phyloP scores from a whole-genome alignment of 305 asterid genomes.

The Rubia peregrina region DNA sequence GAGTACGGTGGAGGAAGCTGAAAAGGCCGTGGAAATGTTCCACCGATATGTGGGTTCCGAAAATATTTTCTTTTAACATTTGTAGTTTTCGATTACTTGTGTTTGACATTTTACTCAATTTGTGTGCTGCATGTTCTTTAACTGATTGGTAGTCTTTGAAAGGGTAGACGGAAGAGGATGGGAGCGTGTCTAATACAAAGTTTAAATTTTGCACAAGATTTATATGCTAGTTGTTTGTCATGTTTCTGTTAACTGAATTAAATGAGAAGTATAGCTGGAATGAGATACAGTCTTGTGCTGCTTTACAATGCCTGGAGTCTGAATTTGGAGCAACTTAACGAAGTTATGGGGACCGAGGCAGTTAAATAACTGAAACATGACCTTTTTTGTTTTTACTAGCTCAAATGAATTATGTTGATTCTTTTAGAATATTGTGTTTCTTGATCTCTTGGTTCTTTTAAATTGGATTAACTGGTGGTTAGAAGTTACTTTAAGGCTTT shows the following conservation, averaged over 20 bases:
- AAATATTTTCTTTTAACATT: background rate
- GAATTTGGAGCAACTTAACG: background rate
- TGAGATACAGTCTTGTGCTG: background rate
- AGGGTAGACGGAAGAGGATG: background rate
- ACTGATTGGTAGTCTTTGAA: background rate
- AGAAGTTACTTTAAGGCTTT: background rate
- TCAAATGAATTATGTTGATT: too few species aligned
- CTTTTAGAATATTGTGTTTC: background rate
- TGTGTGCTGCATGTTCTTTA: slow-evolving; percentile 1
- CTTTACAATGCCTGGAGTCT: background rate
- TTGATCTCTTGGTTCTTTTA: background rate
- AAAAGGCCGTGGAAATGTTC: slow-evolving; percentile 72
- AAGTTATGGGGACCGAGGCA: background rate
- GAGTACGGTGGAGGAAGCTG: slow-evolving; percentile 86
- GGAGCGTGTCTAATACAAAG: background rate
- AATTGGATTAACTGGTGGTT: background rate
- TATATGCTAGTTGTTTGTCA: background rate
- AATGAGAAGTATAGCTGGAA: background rate
- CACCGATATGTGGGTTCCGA: slow-evolving; percentile 60
- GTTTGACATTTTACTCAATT: background rate
- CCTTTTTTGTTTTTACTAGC: background rate
- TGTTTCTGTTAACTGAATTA: background rate
- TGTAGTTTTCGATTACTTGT: background rate
- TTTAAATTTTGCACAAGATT: background rate
- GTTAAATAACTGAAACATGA: background rate